Evolutionary conservation across 2,329 filamentous ascomycete species (phyloP).

Genomic region (Fusarium falciforme): DNA sequence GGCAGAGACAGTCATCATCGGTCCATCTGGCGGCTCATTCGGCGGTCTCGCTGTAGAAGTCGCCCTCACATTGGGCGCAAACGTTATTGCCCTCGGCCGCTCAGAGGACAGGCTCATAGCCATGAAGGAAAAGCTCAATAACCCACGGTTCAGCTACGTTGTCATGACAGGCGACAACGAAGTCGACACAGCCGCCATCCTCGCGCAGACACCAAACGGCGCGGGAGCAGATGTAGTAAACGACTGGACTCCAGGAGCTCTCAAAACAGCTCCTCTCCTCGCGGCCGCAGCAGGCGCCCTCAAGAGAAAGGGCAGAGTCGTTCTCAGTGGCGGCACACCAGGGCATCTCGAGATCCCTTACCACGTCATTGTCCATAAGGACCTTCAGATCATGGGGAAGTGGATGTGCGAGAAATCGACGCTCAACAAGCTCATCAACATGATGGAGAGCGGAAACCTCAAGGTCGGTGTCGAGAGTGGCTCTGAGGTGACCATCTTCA

Average conservation of each 20-base stretch:
- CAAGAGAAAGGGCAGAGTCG: slow-evolving; percentile 8
- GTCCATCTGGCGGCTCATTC: slow-evolving; percentile 14
- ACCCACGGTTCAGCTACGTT: slow-evolving; percentile 1
- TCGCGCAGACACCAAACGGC: slow-evolving; percentile 6
- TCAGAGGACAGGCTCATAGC: neutral
- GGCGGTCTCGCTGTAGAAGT: neutral
- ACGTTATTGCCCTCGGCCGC: neutral
- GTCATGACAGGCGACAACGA: slow-evolving; percentile 15
- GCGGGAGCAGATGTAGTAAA: slow-evolving; percentile 5
- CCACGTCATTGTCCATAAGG: slow-evolving; percentile 1
- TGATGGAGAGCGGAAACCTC: slow-evolving; percentile 7
- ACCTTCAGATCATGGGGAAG: slow-evolving; percentile 16
- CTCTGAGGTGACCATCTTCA: neutral
- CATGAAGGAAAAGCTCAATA: slow-evolving; percentile 11
- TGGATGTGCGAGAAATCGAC: slow-evolving; percentile 8
- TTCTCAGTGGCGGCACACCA: neutral
- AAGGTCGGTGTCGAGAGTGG: slow-evolving; percentile 4
- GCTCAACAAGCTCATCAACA: neutral
- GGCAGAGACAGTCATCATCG: slow-evolving; percentile 16
- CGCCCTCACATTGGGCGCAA: neutral
- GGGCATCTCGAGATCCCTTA: slow-evolving; percentile 6
- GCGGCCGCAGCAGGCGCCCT: neutral
- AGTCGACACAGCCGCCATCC: neutral
- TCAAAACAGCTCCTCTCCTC: slow-evolving; percentile 2
- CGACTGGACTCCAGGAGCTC: neutral